Conservation (phyloP, 2,329 filamentous ascomycete species). For the Ascosphaera apis region DNA sequence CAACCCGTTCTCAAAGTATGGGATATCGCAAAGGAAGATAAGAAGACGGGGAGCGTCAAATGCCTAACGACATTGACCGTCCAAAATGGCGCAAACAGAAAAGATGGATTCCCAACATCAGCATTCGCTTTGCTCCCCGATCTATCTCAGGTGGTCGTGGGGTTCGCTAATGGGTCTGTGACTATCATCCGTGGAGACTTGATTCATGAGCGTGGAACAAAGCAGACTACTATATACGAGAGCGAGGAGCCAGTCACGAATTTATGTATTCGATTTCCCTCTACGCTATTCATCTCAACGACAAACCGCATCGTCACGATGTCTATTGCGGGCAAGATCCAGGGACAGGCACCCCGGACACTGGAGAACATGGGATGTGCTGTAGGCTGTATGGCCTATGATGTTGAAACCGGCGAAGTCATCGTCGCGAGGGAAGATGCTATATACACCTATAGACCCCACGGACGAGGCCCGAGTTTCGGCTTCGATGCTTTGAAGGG, state of each 20-base stretch:
- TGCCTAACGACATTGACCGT: conserved; percentile 71
- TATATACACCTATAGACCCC: conserved; percentile 73
- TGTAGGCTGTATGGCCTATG: conserved; percentile 84
- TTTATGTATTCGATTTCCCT: conserved; percentile 50
- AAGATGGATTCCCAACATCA: conserved; percentile 30
- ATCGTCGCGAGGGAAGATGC: conserved; percentile 89
- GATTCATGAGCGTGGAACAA: conserved; percentile 82
- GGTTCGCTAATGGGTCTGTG: conserved; percentile 86
- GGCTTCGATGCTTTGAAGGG: conserved; percentile 85
- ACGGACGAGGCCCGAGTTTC: conserved; percentile 67
- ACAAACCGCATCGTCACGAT: conserved; percentile 72
- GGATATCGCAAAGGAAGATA: conserved; percentile 81
- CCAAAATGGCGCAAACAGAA: conserved; percentile 46
- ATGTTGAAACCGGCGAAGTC: conserved; percentile 57
- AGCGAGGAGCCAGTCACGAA: conserved; percentile 92
- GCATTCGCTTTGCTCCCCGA: conserved; percentile 75
- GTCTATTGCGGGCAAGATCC: conserved; percentile 65
- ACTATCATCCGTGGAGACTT: conserved; percentile 84
- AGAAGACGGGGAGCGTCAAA: conserved; percentile 73
- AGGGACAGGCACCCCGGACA: conserved; percentile 68
- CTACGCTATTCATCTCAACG: conserved; percentile 77
- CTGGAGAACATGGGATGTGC: conserved; percentile 78
- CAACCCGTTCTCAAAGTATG: conserved; percentile 92
- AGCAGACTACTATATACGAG: conserved; percentile 85
- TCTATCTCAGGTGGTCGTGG: conserved; percentile 76